Conservation (phyloP, 768 basidiomycete genomes). For the Cubamyces lactineus region DNA sequence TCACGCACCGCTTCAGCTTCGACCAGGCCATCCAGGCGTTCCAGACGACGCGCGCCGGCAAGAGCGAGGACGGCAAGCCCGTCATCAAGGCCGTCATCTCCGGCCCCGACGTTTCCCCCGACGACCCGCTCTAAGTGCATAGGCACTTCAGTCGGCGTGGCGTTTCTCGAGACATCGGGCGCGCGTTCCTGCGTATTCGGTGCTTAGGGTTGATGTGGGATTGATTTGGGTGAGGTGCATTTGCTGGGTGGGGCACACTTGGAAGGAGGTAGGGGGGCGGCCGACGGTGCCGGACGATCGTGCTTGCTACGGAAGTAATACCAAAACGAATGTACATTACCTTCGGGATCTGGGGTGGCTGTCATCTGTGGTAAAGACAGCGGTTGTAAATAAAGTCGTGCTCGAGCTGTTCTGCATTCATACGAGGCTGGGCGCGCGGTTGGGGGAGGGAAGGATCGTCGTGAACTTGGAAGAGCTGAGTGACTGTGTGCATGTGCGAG, state of each 20-base stretch:
- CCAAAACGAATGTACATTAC: constrained; percentile 14
- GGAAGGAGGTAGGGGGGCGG: no score
- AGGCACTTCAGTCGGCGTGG: no score
- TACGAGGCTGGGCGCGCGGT: background rate
- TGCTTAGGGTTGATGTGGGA: background rate
- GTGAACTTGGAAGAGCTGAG: no score
- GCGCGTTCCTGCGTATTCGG: no score
- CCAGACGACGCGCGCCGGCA: constrained; percentile 76
- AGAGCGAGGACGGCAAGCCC: constrained; percentile 82
- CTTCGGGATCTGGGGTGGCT: constrained; percentile 10
- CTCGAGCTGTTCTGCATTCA: background rate
- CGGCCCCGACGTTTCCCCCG: constrained; percentile 64
- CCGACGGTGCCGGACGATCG: constrained; percentile 36
- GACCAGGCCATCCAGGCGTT: constrained; percentile 80
- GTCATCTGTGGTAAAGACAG: constrained; percentile 21
- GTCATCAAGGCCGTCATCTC: constrained; percentile 92
- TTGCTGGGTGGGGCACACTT: no score
- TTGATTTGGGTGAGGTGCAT: no score
- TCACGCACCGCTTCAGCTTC: constrained; percentile 88
- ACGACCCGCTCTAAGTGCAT: constrained; percentile 32
- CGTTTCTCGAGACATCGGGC: no score
- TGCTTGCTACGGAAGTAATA: constrained; percentile 8
- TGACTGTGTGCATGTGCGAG: no score
- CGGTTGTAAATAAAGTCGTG: constrained; percentile 15
- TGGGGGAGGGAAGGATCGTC: background rate